phyloP scores from a whole-genome alignment of 1,139 yeast species.

The Yamadazyma kanchanaburiensis region DNA sequence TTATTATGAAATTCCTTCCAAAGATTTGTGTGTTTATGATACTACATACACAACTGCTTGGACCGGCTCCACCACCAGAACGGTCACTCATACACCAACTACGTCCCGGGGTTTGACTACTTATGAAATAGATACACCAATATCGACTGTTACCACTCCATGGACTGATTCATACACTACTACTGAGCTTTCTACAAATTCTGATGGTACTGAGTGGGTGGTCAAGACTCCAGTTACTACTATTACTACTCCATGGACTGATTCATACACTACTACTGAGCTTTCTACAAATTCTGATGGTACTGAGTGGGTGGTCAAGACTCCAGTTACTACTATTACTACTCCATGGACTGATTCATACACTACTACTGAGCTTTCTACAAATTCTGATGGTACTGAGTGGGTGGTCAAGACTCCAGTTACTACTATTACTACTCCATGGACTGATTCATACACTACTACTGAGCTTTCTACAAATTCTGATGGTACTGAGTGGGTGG shows the following conservation, averaged over 20 bases:
- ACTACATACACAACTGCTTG: neutral
- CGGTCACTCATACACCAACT: neutral
- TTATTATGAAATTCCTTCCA: too few species aligned
- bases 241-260: neutral
- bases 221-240: neutral
- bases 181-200: neutral
- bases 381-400: neutral
- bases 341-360: neutral
- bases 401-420: neutral
- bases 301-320: neutral
- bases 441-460: too few species aligned
- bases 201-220: neutral
- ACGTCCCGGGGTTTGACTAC: neutral
- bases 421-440: neutral
- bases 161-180: neutral
- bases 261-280: neutral
- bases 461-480: too few species aligned
- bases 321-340: neutral
- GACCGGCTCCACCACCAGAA: neutral
- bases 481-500: too few species aligned
- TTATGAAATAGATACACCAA: neutral
- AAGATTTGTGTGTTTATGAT: too few species aligned
- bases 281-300: neutral
- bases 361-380: neutral
- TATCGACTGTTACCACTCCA: neutral